Evolutionary conservation across 2,329 filamentous ascomycete species (phyloP).

Genomic region (Colletotrichum sp.): DNA sequence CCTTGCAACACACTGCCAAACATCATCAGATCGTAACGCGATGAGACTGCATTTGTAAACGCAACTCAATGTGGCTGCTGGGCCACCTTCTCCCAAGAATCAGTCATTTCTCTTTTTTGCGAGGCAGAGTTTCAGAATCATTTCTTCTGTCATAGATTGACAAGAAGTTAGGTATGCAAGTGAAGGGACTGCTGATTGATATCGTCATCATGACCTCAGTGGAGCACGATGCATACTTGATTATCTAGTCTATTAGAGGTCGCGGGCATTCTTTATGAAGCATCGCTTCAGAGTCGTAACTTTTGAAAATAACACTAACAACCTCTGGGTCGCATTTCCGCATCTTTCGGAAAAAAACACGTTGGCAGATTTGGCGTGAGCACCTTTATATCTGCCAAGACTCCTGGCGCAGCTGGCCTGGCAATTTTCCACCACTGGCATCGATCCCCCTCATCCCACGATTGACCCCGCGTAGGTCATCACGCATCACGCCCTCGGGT

Average conservation of each 20-base stretch:
- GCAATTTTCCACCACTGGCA: conserved; percentile 20
- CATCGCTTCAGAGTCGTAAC: too few species aligned
- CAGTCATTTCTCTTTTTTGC: not conserved
- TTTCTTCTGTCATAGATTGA: too few species aligned
- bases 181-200: not conserved
- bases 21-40: too few species aligned
- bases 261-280: too few species aligned
- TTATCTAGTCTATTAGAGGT: too few species aligned
- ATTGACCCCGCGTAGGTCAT: conserved; percentile 17
- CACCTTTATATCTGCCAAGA: conserved; percentile 11
- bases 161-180: too few species aligned
- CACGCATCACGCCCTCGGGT: conserved; percentile 5
- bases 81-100: too few species aligned
- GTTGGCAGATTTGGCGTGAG: not conserved
- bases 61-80: too few species aligned
- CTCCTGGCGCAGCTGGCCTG: not conserved
- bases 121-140: too few species aligned
- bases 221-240: not conserved
- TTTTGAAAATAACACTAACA: not conserved
- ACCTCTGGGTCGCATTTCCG: not conserved
- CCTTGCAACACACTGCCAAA: too few species aligned
- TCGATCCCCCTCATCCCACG: not conserved
- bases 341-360: not conserved
- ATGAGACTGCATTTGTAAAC: too few species aligned
- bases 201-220: not conserved